Conservation (phyloP, 73 alveolate genomes). For the Stentor roeselii region DNA sequence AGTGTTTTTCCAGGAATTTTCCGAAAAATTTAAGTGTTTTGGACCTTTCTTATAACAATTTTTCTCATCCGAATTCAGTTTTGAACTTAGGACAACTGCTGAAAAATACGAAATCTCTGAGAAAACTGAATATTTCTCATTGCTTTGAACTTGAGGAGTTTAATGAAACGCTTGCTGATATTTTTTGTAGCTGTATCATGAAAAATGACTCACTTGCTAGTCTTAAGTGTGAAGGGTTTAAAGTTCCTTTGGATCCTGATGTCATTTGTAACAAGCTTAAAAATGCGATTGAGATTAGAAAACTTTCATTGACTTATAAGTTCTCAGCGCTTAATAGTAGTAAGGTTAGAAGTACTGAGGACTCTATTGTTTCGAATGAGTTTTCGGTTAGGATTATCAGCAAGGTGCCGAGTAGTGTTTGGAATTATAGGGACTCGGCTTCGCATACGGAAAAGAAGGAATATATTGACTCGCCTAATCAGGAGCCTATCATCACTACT, state of each 20-base stretch:
- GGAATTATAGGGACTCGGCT: neutral
- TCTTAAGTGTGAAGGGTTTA: neutral
- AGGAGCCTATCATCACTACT: conserved; percentile 2
- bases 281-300: neutral
- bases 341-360: neutral
- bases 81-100: neutral
- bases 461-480: neutral
- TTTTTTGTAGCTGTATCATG: neutral
- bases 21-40: neutral
- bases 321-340: neutral
- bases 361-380: neutral
- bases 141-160: neutral
- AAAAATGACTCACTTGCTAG: conserved; percentile 13
- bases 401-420: neutral
- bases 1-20: neutral
- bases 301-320: conserved; percentile 9
- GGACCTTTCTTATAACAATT: conserved; percentile 12
- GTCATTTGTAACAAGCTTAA: neutral
- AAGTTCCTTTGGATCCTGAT: conserved; percentile 11
- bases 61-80: neutral
- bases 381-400: neutral
- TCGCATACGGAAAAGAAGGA: neutral
- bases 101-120: neutral
- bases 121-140: neutral
- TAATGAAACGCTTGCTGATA: neutral